These are phyloP conservation scores for Saccharomyces hybrid DNA, from an alignment of 1,139 yeast genomes.

Conservation along the genomic window DNA sequence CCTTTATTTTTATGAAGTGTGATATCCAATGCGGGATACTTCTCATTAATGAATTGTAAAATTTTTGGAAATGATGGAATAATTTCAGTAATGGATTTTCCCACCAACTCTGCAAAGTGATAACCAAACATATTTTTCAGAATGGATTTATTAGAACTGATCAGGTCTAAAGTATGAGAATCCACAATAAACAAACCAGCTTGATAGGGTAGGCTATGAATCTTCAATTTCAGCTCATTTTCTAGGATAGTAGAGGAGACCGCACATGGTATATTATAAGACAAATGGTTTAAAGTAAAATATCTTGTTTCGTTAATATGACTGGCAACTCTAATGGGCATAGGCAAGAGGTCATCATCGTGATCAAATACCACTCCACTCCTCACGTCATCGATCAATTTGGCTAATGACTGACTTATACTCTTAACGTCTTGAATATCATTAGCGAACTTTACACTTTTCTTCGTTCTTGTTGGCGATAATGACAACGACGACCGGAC, in stretches of 20 bases:
- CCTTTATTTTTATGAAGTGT: slow-evolving; percentile 7
- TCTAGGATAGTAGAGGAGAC: slow-evolving; percentile 51
- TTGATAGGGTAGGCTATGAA: slow-evolving; percentile 75
- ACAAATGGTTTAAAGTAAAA: slow-evolving; percentile 47
- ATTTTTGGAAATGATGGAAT: slow-evolving; percentile 60
- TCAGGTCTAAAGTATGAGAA: slow-evolving; percentile 16
- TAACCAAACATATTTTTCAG: slow-evolving; percentile 73
- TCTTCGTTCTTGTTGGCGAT: slow-evolving; percentile 12
- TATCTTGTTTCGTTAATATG: slow-evolving; percentile 50
- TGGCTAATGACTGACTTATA: slow-evolving; percentile 25
- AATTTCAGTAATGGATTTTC: slow-evolving; percentile 45
- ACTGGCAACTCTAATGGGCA: slow-evolving; percentile 35
- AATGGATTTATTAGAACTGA: slow-evolving; percentile 62
- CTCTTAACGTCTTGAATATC: slow-evolving; percentile 21
- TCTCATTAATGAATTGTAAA: slow-evolving; percentile 41
- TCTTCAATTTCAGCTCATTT: slow-evolving; percentile 41
- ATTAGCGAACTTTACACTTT: slow-evolving; percentile 29
- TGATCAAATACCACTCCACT: slow-evolving; percentile 25
- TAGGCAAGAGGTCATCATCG: slow-evolving; percentile 32
- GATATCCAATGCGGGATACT: slow-evolving; percentile 36
- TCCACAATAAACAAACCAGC: slow-evolving; percentile 72
- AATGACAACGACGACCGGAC: neutral
- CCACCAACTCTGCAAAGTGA: slow-evolving; percentile 40
- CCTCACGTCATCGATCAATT: slow-evolving; percentile 20
- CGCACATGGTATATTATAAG: slow-evolving; percentile 56